phyloP scores from a whole-genome alignment of 768 basidiomycete genomes.

The Calocybe indica region DNA sequence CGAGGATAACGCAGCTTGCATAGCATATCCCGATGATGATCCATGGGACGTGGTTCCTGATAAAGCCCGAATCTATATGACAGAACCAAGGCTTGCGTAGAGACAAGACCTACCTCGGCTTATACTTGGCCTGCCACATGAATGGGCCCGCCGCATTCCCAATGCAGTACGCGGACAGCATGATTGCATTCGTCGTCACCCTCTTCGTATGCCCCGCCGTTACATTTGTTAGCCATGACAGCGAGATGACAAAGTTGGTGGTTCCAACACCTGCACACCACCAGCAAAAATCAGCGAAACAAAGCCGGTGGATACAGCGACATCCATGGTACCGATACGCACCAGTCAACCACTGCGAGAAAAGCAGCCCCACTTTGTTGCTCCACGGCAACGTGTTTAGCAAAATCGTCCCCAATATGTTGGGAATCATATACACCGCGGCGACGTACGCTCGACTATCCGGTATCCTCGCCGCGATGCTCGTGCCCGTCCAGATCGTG shows the following conservation, averaged over 20 bases:
- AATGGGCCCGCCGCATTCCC: slow-evolving; percentile 69
- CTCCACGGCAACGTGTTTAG: slow-evolving; percentile 61
- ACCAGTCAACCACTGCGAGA: slow-evolving; percentile 51
- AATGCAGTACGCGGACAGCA: slow-evolving; percentile 63
- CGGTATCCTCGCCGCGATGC: slow-evolving; percentile 45
- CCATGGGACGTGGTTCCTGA: slow-evolving; percentile 72
- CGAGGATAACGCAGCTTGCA: slow-evolving; percentile 37
- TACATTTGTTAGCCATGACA: slow-evolving; percentile 61
- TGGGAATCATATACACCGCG: slow-evolving; percentile 57
- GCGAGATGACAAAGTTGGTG: slow-evolving; percentile 46
- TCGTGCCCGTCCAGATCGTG: slow-evolving; percentile 64
- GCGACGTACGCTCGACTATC: slow-evolving; percentile 62
- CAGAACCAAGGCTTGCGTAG: background rate
- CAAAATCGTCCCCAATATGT: slow-evolving; percentile 55
- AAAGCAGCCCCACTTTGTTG: slow-evolving; percentile 60
- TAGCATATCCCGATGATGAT: slow-evolving; percentile 67
- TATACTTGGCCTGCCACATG: slow-evolving; percentile 70
- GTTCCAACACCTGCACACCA: slow-evolving; percentile 12
- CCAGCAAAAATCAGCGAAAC: background rate
- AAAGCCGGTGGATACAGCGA: background rate
- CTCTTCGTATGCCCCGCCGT: slow-evolving; percentile 72
- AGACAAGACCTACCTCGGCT: slow-evolving; percentile 37
- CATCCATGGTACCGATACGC: slow-evolving; percentile 1
- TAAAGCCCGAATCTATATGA: background rate
- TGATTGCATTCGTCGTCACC: slow-evolving; percentile 66